Evolutionary conservation across 441 rosid genomes (phyloP).

Genomic region (Aquilaria agallochum): DNA sequence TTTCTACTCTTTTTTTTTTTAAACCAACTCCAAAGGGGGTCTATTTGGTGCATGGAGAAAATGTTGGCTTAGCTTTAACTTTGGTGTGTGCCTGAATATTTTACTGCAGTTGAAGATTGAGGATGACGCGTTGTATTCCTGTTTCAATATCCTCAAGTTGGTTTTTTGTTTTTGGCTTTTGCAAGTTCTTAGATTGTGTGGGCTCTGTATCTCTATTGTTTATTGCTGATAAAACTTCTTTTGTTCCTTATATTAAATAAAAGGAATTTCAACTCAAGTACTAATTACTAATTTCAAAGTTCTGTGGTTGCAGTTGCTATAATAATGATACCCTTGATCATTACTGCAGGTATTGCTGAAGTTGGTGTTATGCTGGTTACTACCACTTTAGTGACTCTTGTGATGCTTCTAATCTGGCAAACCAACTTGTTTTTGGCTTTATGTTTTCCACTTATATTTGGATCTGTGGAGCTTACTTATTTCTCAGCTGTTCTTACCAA

Average conservation of each 20-base stretch:
- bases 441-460: conserved; percentile 75
- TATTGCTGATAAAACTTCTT: too few relatives aligned
- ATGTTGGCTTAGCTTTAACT: not conserved
- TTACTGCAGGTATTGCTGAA: conserved; percentile 83
- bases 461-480: conserved; percentile 74
- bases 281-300: too few relatives aligned
- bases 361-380: conserved; percentile 95
- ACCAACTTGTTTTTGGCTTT: conserved; percentile 71
- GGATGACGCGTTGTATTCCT: not conserved
- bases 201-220: too few relatives aligned
- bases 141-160: not conserved
- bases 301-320: too few relatives aligned
- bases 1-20: not conserved
- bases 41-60: conserved; percentile 4
- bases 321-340: too few relatives aligned
- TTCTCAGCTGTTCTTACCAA: conserved; percentile 80
- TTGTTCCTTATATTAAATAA: too few relatives aligned
- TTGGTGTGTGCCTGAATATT: not conserved
- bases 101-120: not conserved
- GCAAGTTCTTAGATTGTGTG: too few relatives aligned
- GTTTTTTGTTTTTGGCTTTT: too few relatives aligned
- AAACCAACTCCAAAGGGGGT: not conserved
- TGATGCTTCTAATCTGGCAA: conserved; percentile 95
- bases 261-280: too few relatives aligned
- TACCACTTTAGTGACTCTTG: conserved; percentile 82